A percentile compares a stretch with the other conserved stretches of the same genome.
Evolutionary conservation across 78 protist genomes (phyloP).

Genomic region (Goniomonas avonlea): DNA sequence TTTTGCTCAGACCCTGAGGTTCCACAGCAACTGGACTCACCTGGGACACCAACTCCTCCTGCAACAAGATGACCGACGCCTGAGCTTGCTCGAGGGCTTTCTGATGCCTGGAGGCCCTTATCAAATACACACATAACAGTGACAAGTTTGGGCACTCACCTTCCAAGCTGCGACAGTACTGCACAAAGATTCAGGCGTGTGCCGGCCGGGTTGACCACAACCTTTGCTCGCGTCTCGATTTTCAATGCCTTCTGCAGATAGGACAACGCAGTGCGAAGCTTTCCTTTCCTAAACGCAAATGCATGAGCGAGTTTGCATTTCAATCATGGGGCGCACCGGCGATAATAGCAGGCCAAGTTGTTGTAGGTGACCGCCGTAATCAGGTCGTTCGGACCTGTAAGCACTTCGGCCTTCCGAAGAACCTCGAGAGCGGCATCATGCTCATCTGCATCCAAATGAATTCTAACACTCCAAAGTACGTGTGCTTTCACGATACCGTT

Average conservation of each 20-base stretch:
- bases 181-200: constrained; percentile 10
- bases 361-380: background rate
- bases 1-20: background rate
- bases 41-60: background rate
- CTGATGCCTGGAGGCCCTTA: background rate
- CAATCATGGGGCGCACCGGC: background rate
- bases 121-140: background rate
- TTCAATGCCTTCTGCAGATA: background rate
- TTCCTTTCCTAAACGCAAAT: background rate
- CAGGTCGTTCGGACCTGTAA: background rate
- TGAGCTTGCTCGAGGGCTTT: constrained; percentile 1
- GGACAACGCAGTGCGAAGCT: background rate
- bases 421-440: background rate
- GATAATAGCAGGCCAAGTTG: constrained; percentile 10
- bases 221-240: background rate
- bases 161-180: constrained; percentile 6
- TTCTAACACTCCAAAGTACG: too few relatives aligned
- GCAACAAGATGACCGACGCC: background rate
- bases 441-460: background rate
- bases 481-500: background rate
- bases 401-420: constrained; percentile 4
- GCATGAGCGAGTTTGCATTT: background rate
- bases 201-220: constrained; percentile 11
- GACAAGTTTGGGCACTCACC: background rate
- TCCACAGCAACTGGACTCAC: background rate